Conservation (phyloP, 495 filamentous ascomycete genomes). For the Aspergillus nanangensis region DNA sequence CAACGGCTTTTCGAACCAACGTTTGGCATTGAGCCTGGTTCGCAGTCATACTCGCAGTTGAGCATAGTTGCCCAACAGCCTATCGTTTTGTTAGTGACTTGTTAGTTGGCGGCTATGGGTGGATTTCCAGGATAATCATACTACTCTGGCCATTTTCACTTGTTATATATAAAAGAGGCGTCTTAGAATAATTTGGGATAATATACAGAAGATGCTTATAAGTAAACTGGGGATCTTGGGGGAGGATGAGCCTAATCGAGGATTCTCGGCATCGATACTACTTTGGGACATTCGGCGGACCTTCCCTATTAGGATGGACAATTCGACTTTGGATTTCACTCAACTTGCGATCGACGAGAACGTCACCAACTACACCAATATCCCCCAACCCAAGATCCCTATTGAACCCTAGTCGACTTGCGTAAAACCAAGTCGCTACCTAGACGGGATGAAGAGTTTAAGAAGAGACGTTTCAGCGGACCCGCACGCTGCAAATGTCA, state of each 20-base stretch:
- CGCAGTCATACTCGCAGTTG: constrained; percentile 69
- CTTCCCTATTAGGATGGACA: constrained; percentile 18
- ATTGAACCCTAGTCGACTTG: constrained; percentile 10
- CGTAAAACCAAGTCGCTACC: constrained; percentile 11
- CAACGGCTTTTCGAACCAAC: constrained; percentile 67
- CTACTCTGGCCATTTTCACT: constrained; percentile 31
- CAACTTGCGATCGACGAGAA: constrained; percentile 9
- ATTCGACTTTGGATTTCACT: constrained; percentile 7
- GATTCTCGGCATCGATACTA: constrained; percentile 2
- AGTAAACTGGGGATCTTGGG: neutral
- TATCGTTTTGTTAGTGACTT: constrained; percentile 25
- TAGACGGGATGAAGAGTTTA: constrained; percentile 75
- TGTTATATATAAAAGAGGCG: neutral
- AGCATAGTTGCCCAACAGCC: constrained; percentile 87
- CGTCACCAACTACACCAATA: constrained; percentile 10
- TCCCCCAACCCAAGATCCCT: constrained; percentile 12
- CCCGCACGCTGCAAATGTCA: constrained; percentile 68
- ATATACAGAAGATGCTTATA: neutral
- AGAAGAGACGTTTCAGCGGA: constrained; percentile 70
- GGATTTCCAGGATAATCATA: constrained; percentile 12
- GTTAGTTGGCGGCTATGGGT: neutral
- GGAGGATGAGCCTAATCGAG: neutral
- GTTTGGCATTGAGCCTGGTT: constrained; percentile 73
- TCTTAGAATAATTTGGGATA: neutral
- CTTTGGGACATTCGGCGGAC: constrained; percentile 13